Conservation (phyloP, 2,329 filamentous ascomycete species). For the Rutstroemia sp. region DNA sequence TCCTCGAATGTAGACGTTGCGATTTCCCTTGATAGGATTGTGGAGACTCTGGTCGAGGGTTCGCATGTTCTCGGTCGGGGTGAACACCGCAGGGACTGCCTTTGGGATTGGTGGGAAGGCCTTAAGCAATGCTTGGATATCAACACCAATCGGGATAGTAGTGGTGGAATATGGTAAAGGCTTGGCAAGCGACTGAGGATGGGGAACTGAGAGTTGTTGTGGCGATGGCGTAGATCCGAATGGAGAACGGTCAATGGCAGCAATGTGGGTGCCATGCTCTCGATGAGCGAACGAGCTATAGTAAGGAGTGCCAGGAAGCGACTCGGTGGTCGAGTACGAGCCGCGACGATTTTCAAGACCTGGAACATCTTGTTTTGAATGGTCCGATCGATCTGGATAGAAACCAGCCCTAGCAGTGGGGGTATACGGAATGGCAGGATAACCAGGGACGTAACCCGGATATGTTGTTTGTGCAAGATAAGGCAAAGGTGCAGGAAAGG, state of each 20-base stretch:
- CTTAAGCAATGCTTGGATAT: conserved; percentile 57
- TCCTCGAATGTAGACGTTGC: conserved; percentile 96
- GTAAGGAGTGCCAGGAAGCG: conserved; percentile 57
- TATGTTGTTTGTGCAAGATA: conserved; percentile 28
- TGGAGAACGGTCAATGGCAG: conserved; percentile 50
- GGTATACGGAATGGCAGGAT: conserved; percentile 27
- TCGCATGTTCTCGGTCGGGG: conserved; percentile 77
- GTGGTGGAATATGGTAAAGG: conserved; percentile 28
- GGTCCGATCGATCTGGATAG: conserved; percentile 27
- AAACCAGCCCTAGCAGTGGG: conserved; percentile 22
- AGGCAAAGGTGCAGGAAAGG: conserved; percentile 25
- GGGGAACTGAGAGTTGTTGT: conserved; percentile 44
- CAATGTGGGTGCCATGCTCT: conserved; percentile 52
- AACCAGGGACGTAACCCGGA: conserved; percentile 27
- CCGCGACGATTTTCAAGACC: conserved; percentile 58
- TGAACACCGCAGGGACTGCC: conserved; percentile 84
- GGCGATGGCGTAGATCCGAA: conserved; percentile 62
- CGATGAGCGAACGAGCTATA: conserved; percentile 51
- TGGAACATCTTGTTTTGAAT: conserved; percentile 41
- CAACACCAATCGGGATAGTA: conserved; percentile 26
- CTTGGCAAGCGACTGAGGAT: conserved; percentile 30
- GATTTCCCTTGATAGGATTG: conserved; percentile 85
- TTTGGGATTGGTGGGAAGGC: conserved; percentile 78
- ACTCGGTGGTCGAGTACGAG: conserved; percentile 62
- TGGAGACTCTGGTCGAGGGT: conserved; percentile 90